Base-by-base conservation (phyloP, 768 basidiomycete species). In the Lanmaoa rubissima region DNA sequence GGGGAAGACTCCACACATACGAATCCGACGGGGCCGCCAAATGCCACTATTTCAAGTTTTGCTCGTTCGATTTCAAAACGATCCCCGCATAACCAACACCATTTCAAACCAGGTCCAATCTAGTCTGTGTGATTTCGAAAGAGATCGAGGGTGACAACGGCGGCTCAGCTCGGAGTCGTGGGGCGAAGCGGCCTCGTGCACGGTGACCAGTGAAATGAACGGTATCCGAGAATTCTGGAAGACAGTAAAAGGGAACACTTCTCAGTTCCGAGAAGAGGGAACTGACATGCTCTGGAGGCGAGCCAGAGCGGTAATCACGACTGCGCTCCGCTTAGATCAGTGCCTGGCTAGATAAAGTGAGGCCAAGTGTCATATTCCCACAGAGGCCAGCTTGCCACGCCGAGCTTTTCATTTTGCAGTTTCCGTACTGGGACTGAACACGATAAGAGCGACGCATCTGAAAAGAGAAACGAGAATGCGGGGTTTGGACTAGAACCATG, bases 341-440 rank as follows among this genome's bases (percentile, higher is more conserved):
- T 70, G 64, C 70, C 69, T 70, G 66, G 60, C 55, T 47, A 57
- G 61, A 64, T 70, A 65, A 60, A 60, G 59, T 62, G 63, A 63
- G 46, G 57, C 58, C 53, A 54, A 60, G 7, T 60, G 51, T 55
- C 40, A n/a, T 41, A 35, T 66, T 68, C 67, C 55, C 65, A 64
- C 57, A 61, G 44, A 44, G 38, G 36, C 50, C 24, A 51, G 31
- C 43, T 57, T 32, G 46, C 51, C 42, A 54, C 36, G 59, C 61
- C 58, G 54, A 58, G 57, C 58, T 49, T 67, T 69, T 69, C 60
- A 69, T 67, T 67, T 69, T 65, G 53, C 28, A 19, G 41, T 41
- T 56, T 53, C 58, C 56, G 13, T 54, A 62, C 53, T 46, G 49
- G 51, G 35, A 57, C 52, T 28, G 54, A 43, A 48, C 44, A 54